Percentiles rank a stretch among this genome's conserved stretches.
Evolutionary conservation across 177 flowering plant genomes (phyloP).

Genomic region (Vitis hybrid): DNA sequence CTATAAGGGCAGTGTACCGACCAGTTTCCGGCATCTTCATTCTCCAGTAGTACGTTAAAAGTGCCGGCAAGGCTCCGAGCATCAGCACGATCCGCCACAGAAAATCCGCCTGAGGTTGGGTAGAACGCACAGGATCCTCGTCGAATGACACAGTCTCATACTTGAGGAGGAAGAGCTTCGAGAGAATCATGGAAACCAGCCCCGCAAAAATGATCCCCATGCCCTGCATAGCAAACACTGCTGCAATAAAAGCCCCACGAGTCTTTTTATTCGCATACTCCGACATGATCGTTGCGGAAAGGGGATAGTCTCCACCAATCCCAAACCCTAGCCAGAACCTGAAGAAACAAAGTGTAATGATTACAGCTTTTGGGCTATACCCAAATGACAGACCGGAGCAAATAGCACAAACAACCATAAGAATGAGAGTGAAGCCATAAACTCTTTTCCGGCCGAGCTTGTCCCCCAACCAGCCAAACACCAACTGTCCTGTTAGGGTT

Average conservation of each 20-base stretch:
- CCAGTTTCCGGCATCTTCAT: constrained; percentile 44
- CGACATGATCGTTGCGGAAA: too few relatives aligned
- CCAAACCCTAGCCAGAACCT: constrained; percentile 46
- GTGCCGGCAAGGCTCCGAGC: constrained; percentile 38
- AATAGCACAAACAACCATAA: constrained; percentile 46
- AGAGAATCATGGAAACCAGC: constrained; percentile 28
- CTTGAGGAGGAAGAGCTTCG: constrained; percentile 1
- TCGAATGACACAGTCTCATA: background rate
- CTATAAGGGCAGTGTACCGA: constrained; percentile 33
- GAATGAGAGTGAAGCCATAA: constrained; percentile 41
- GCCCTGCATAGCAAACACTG: constrained; percentile 21
- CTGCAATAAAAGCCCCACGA: too few relatives aligned
- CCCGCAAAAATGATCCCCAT: constrained; percentile 37
- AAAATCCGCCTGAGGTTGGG: constrained; percentile 24
- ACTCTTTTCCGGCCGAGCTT: constrained; percentile 51
- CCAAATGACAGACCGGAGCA: constrained; percentile 52
- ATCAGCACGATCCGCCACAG: constrained; percentile 36
- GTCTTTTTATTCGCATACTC: too few relatives aligned
- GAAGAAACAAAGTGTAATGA: constrained; percentile 50
- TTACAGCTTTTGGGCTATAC: constrained; percentile 22
- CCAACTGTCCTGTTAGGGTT: constrained; percentile 52
- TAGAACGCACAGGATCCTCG: constrained; percentile 9
- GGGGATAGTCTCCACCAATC: constrained; percentile 15
- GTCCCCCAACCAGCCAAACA: constrained; percentile 55
- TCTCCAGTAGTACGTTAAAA: constrained; percentile 31